A percentile compares a stretch with the other conserved stretches of the same genome.
phyloP scores from a whole-genome alignment of 345 rosid genomes.

The Sisymbrium altissimum region DNA sequence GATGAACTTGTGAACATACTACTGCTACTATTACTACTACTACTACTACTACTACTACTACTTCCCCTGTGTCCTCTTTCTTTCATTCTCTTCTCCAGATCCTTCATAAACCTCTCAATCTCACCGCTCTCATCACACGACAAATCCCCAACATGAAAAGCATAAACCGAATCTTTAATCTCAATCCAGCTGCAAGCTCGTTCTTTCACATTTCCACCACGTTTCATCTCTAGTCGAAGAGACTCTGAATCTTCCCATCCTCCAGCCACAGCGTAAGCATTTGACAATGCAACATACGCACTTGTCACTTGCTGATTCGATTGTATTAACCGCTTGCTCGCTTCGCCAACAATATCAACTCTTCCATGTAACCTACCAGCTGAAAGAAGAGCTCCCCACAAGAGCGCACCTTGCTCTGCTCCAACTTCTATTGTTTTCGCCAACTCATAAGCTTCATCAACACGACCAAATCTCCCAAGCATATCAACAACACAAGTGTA shows the following conservation, averaged over 20 bases:
- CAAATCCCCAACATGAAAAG: slow-evolving; percentile 58
- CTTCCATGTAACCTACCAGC: slow-evolving; percentile 73
- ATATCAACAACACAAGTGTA: slow-evolving; percentile 78
- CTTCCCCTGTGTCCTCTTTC: slow-evolving; percentile 50
- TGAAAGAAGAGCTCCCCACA: slow-evolving; percentile 80
- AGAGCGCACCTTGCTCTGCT: slow-evolving; percentile 47
- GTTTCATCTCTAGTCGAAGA: slow-evolving; percentile 62
- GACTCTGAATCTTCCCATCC: slow-evolving; percentile 57
- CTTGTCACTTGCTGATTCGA: slow-evolving; percentile 58
- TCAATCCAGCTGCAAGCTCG: slow-evolving; percentile 88
- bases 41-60: slow-evolving; percentile 3
- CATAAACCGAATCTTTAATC: slow-evolving; percentile 41
- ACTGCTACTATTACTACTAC: slow-evolving; percentile 10
- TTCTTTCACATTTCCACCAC: slow-evolving; percentile 55
- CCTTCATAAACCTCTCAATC: slow-evolving; percentile 44
- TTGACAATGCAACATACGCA: slow-evolving; percentile 67
- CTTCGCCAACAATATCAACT: slow-evolving; percentile 61
- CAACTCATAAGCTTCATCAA: slow-evolving; percentile 62
- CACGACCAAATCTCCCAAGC: slow-evolving; percentile 68
- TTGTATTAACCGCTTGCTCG: slow-evolving; percentile 50
- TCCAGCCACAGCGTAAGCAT: slow-evolving; percentile 55
- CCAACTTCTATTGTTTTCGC: slow-evolving; percentile 48
- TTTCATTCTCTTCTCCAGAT: slow-evolving; percentile 55
- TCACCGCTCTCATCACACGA: slow-evolving; percentile 41
- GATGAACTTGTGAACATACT: slow-evolving; percentile 45